Conservation (phyloP, 768 basidiomycete species). For the Russula compacta region DNA sequence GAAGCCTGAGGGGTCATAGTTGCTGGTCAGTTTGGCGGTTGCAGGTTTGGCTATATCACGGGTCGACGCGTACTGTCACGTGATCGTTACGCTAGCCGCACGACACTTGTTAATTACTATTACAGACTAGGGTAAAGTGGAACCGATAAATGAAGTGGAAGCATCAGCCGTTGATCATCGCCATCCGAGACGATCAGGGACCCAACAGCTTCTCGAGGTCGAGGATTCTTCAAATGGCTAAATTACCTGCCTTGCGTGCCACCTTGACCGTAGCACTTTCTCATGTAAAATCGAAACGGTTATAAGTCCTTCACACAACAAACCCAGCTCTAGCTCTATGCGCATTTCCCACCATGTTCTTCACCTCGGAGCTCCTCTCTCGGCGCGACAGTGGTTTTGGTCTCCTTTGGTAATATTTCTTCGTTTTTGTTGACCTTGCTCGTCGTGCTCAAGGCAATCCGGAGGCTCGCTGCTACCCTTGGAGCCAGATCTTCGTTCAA, state of each 20-base stretch:
- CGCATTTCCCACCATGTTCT: slow-evolving; percentile 55
- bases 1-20: slow-evolving; percentile 17
- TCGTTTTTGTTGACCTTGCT: neutral
- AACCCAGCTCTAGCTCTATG: neutral
- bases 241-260: neutral
- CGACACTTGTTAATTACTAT: too few relatives aligned
- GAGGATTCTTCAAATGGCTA: neutral
- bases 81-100: neutral
- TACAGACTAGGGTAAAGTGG: too few relatives aligned
- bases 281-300: neutral
- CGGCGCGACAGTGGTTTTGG: slow-evolving; percentile 84
- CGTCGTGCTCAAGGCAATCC: neutral
- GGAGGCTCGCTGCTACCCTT: slow-evolving; percentile 84
- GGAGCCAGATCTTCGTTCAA: slow-evolving; percentile 83
- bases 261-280: neutral
- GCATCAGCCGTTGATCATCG: neutral
- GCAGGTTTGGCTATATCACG: neutral
- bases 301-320: too few relatives aligned
- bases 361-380: slow-evolving; percentile 70
- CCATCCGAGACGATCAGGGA: neutral
- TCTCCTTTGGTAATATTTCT: slow-evolving; percentile 55
- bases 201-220: neutral
- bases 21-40: neutral
- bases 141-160: neutral
- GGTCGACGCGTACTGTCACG: slow-evolving; percentile 6